These are phyloP conservation scores for Talaromyces sp. DNA, from an alignment of 2,329 filamentous ascomycete species.

Conservation along the genomic window DNA sequence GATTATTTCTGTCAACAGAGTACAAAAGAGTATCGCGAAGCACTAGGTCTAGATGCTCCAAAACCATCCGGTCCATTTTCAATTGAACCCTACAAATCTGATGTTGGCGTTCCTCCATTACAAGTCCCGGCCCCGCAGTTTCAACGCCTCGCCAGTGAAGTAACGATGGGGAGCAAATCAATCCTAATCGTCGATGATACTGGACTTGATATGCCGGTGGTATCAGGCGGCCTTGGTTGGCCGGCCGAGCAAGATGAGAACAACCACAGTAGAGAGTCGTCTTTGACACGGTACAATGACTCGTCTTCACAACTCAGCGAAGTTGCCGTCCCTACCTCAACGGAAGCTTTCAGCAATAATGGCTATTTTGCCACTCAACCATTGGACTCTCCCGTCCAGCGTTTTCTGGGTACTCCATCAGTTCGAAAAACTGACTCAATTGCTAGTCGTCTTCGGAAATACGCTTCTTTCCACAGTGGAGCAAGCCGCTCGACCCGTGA, in stretches of 20 bases:
- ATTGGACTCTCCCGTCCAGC: background rate
- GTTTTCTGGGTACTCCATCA: background rate
- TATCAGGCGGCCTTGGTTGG: conserved; percentile 32
- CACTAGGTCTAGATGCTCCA: conserved; percentile 60
- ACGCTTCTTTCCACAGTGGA: conserved; percentile 41
- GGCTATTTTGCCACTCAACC: background rate
- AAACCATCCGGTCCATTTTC: conserved; percentile 13
- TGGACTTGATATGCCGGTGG: conserved; percentile 32
- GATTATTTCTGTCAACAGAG: conserved; percentile 77
- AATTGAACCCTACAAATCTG: conserved; percentile 12
- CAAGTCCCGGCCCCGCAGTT: conserved; percentile 19
- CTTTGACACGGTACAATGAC: background rate
- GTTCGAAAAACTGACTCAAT: conserved; percentile 24
- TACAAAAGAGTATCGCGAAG: conserved; percentile 72
- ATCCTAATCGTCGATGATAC: conserved; percentile 79
- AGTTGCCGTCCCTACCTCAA: conserved; percentile 22
- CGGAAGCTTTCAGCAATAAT: conserved; percentile 14
- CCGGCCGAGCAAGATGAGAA: background rate
- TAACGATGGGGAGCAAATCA: conserved; percentile 80
- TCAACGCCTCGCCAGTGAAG: conserved; percentile 43
- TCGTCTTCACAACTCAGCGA: conserved; percentile 12
- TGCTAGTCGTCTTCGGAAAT: conserved; percentile 37
- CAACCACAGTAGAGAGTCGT: background rate
- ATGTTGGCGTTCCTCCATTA: conserved; percentile 5
- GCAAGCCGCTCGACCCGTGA: conserved; percentile 28